Conservation (phyloP, 2,329 filamentous ascomycete species). For the Huntiella bhutanensis region DNA sequence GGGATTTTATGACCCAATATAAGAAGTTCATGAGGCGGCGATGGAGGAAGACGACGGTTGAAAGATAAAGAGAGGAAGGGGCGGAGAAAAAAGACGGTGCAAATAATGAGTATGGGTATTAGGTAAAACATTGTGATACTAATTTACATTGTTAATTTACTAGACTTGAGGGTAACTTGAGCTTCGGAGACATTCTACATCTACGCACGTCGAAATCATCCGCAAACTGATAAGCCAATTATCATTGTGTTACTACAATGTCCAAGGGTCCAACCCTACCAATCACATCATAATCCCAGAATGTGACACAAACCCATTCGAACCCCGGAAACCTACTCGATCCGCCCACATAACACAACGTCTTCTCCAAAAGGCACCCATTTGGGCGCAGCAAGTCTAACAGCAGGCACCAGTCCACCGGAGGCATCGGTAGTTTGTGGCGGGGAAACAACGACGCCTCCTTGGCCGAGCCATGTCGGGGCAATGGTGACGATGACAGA, state of each 20-base stretch:
- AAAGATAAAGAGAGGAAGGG: background rate
- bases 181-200: too few species aligned
- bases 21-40: background rate
- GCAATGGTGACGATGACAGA: conserved; percentile 78
- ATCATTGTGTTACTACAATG: too few species aligned
- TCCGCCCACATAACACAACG: conserved; percentile 58
- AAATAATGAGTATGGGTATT: too few species aligned
- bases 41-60: background rate
- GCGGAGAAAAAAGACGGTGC: background rate
- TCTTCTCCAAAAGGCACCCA: conserved; percentile 72
- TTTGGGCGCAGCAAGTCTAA: conserved; percentile 44
- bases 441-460: conserved; percentile 64
- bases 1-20: background rate
- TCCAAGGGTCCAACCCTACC: too few species aligned
- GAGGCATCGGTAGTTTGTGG: conserved; percentile 30
- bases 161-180: too few species aligned
- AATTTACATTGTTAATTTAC: too few species aligned
- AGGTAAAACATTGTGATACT: too few species aligned
- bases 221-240: too few species aligned
- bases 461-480: conserved; percentile 72
- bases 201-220: too few species aligned
- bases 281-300: too few species aligned
- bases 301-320: too few species aligned
- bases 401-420: conserved; percentile 37
- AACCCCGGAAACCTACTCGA: conserved; percentile 15